These are phyloP conservation scores for Sphaerulina musiva DNA, from an alignment of 2,329 filamentous ascomycete genomes.

Conservation along the genomic window DNA sequence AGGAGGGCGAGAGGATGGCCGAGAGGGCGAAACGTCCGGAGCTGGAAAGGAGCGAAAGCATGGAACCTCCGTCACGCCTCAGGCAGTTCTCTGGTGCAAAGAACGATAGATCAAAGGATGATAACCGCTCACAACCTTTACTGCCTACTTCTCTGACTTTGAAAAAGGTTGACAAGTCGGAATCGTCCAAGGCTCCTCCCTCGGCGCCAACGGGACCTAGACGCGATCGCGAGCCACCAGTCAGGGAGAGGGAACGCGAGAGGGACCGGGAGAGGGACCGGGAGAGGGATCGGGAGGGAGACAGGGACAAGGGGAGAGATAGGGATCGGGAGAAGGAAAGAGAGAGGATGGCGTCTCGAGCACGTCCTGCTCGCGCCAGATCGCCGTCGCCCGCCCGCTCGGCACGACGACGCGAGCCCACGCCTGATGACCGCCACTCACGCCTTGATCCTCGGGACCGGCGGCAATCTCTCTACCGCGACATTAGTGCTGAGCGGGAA, in stretches of 20 bases:
- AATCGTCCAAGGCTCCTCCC: slow-evolving; percentile 8
- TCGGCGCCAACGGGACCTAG: slow-evolving; percentile 18
- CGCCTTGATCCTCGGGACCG: slow-evolving; percentile 18
- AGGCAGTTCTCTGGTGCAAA: slow-evolving; percentile 21
- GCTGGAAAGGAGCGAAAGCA: slow-evolving; percentile 41
- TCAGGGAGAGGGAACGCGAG: background rate
- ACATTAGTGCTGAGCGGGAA: slow-evolving; percentile 31
- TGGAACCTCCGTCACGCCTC: slow-evolving; percentile 37
- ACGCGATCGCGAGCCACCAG: slow-evolving; percentile 9
- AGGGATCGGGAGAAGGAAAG: background rate
- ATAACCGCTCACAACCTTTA: slow-evolving; percentile 7
- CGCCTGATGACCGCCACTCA: slow-evolving; percentile 23
- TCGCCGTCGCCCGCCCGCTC: slow-evolving; percentile 29
- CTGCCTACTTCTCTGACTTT: slow-evolving; percentile 31
- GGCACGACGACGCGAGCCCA: slow-evolving; percentile 23
- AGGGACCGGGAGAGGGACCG: background rate
- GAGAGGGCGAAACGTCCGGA: slow-evolving; percentile 48
- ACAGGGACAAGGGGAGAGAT: background rate
- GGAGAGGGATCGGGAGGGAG: background rate
- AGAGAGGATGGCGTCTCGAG: slow-evolving; percentile 13
- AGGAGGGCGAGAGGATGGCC: slow-evolving; percentile 50
- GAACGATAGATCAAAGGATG: slow-evolving; percentile 24
- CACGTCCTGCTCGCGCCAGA: slow-evolving; percentile 19
- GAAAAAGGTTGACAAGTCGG: slow-evolving; percentile 25
- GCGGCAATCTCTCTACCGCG: slow-evolving; percentile 26